Evolutionary conservation across 1,284 basidiomycete species (phyloP), one percentile per base, ranked within the genome.

Genomic region (Fistulinella cinereoalba): DNA sequence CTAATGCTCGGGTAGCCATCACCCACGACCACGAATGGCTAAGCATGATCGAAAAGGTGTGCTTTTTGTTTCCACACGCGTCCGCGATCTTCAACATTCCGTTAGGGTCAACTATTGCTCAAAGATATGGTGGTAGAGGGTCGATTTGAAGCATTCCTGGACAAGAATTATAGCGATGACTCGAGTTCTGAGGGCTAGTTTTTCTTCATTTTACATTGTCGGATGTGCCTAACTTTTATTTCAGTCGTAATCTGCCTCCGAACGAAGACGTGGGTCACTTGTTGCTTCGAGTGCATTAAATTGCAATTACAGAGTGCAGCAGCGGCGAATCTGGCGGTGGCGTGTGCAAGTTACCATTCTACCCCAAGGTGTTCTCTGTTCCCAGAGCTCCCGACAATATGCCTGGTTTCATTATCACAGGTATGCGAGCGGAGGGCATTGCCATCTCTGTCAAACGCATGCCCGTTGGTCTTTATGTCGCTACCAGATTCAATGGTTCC

Each of bases 1-100:
- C 6, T 18, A 34, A 34, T 32, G 31, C 3, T 21, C 9, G 16
- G 8, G 32, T 34, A 10, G 27, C 46, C 6, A 29, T 47, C 7
- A 47, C 44, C 2, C 44, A 47, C n/a, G 46, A 47, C 31, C 16
- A 19, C 9, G 22, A 32, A 3, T 47, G 46, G 46, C 22, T 36
- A 4, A n/a, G 25, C 3, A 28, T 46, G 15, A 25, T 28, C 2
- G 3, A 34, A 34, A 12, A 34, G 18, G 32, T 34, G 9, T 10
- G 18, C 13, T 21, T 10, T 4, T 19, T 21, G 5, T 34, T 4
- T 34, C 15, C 3, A 19, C 13, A 2, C 18, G 21, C 10, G 11
- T 19, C 4, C 18, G 21, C 10, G 11, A 34, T 4, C n/a, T 18
- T 34, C 3, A 34, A 4, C 8, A 34, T 10, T 19, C 13, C 10